Conservation (phyloP, 1,284 basidiomycete genomes). For the Anthracocystis setariae region DNA sequence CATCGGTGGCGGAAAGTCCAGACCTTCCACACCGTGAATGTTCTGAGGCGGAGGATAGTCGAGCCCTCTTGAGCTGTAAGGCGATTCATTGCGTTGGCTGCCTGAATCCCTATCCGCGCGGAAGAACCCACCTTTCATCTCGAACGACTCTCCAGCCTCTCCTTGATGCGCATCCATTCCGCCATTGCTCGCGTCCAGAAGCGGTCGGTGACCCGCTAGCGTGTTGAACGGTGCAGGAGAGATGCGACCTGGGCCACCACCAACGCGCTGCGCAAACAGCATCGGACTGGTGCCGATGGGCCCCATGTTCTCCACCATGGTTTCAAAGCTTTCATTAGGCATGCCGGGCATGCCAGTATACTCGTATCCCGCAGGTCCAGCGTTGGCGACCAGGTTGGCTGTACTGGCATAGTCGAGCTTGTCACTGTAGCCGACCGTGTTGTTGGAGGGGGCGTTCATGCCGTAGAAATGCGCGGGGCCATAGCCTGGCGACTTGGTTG, state of each 20-base stretch:
- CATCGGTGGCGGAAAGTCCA: constrained; percentile 42
- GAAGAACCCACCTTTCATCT: constrained; percentile 16
- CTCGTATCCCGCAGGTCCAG: constrained; percentile 44
- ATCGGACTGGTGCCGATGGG: constrained; percentile 58
- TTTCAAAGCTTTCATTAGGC: constrained; percentile 31
- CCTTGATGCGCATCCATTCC: constrained; percentile 20
- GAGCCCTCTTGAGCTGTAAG: constrained; percentile 26
- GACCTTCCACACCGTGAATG: constrained; percentile 37
- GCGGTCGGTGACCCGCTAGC: constrained; percentile 14
- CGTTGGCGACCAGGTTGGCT: constrained; percentile 52
- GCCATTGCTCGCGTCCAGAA: constrained; percentile 36
- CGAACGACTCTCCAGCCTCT: constrained; percentile 7
- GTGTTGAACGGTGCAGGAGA: constrained; percentile 24
- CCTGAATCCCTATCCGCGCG: constrained; percentile 1
- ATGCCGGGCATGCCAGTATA: constrained; percentile 29
- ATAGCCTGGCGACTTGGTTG: constrained; percentile 26
- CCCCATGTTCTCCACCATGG: constrained; percentile 48
- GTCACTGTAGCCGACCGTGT: constrained; percentile 27
- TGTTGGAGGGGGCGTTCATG: constrained; percentile 26
- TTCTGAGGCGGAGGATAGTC: constrained; percentile 49
- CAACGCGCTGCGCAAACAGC: constrained; percentile 50
- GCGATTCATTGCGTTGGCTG: constrained; percentile 15
- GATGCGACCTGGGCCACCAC: constrained; percentile 11
- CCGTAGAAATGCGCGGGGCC: constrained; percentile 40
- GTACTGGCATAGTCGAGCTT: constrained; percentile 48